Evolutionary conservation across 2,329 filamentous ascomycete species (phyloP).

Genomic region (Aspergillus terreus): DNA sequence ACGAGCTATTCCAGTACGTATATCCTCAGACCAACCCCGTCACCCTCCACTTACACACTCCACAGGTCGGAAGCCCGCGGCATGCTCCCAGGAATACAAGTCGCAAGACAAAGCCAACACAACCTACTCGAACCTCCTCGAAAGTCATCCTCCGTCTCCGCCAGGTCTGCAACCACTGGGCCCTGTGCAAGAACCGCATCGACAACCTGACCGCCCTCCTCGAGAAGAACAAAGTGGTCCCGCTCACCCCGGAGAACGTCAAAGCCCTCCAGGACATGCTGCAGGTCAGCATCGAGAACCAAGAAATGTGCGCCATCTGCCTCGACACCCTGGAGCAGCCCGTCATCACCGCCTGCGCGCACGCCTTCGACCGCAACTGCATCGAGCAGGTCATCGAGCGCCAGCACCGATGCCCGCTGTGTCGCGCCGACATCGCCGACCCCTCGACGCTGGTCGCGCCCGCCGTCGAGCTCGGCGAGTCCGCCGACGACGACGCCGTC

Average conservation of each 20-base stretch:
- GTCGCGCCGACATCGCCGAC: slow-evolving; percentile 64
- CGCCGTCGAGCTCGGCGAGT: slow-evolving; percentile 53
- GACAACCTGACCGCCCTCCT: slow-evolving; percentile 67
- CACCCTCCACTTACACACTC: slow-evolving; percentile 18
- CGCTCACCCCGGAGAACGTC: slow-evolving; percentile 68
- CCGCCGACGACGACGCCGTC: slow-evolving; percentile 47
- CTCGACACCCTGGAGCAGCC: slow-evolving; percentile 68
- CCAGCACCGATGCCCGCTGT: slow-evolving; percentile 81
- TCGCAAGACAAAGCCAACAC: slow-evolving; percentile 44
- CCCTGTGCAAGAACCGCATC: slow-evolving; percentile 72
- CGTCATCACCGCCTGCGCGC: slow-evolving; percentile 80
- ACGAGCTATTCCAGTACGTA: slow-evolving; percentile 65
- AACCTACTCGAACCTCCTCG: slow-evolving; percentile 71
- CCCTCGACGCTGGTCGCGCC: slow-evolving; percentile 63
- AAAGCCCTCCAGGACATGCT: slow-evolving; percentile 71
- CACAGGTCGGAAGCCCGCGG: slow-evolving; percentile 68
- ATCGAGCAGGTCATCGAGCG: slow-evolving; percentile 70
- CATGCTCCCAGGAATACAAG: slow-evolving; percentile 59
- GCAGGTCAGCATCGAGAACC: slow-evolving; percentile 70
- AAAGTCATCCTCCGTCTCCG: slow-evolving; percentile 80
- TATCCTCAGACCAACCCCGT: background rate
- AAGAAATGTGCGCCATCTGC: slow-evolving; percentile 81
- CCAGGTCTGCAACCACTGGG: slow-evolving; percentile 87
- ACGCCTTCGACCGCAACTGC: slow-evolving; percentile 71
- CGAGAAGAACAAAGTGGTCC: slow-evolving; percentile 63